A percentile compares a stretch with the other conserved stretches of the same genome.
These are phyloP conservation scores for Juncus inflexus DNA, from an alignment of 176 grass and related monocot species.

Conservation along the genomic window DNA sequence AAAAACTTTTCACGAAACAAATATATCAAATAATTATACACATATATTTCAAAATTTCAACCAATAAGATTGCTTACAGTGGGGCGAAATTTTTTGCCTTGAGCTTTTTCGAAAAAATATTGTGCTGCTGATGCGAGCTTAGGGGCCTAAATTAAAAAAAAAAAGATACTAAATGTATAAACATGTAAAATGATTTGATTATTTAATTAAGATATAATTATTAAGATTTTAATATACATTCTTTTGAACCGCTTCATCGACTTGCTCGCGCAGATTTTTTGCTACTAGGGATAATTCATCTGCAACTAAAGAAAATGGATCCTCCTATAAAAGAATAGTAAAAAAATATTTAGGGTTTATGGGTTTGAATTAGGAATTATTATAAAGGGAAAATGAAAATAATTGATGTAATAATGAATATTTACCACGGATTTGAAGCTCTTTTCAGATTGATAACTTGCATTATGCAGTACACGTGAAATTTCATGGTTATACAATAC, in stretches of 20 bases:
- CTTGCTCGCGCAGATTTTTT: slow-evolving; percentile 77
- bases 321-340: slow-evolving; percentile 17
- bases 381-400: not conserved
- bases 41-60: not conserved
- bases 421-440: slow-evolving; percentile 52
- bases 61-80: slow-evolving; percentile 47
- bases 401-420: no score
- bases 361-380: not conserved
- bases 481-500: slow-evolving; percentile 2
- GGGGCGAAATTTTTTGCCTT: slow-evolving; percentile 95
- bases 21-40: not conserved
- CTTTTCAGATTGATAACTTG: slow-evolving; percentile 50
- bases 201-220: not conserved
- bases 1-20: not conserved
- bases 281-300: slow-evolving; percentile 83
- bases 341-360: slow-evolving; percentile 2
- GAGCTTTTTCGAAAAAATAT: slow-evolving; percentile 86
- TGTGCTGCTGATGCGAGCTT: slow-evolving; percentile 92
- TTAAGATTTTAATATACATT: not conserved
- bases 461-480: slow-evolving; percentile 57
- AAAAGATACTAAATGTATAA: not conserved
- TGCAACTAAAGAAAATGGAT: slow-evolving; percentile 86
- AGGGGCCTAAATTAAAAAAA: slow-evolving; percentile 54
- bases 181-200: not conserved
- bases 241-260: slow-evolving; percentile 65